phyloP scores from a whole-genome alignment of 2,329 filamentous ascomycete genomes.

The Lecanicillium sp. region DNA sequence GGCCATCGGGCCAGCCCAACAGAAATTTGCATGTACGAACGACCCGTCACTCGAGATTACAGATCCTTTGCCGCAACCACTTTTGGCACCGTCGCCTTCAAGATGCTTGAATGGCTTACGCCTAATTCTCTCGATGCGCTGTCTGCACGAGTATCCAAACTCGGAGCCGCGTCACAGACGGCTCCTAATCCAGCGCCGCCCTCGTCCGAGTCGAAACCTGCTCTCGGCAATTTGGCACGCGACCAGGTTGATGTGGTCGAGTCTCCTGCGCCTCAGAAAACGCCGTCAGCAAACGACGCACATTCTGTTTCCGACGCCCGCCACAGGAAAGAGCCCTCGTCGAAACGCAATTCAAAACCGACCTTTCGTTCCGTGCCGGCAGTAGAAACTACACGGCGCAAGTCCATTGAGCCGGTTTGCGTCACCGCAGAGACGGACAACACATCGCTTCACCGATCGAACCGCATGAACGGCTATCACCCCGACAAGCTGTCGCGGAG shows the following conservation, averaged over 20 bases:
- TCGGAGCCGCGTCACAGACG: neutral
- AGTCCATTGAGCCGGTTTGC: conserved; percentile 12
- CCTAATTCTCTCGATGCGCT: conserved; percentile 49
- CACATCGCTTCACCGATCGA: conserved; percentile 25
- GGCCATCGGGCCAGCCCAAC: neutral
- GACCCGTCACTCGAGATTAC: conserved; percentile 47
- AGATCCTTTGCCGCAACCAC: conserved; percentile 57
- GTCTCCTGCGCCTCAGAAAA: neutral
- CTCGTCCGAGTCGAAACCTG: neutral
- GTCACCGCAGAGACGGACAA: conserved; percentile 21
- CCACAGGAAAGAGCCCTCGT: neutral
- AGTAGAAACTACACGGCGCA: conserved; percentile 13
- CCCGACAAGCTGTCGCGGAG: conserved; percentile 30
- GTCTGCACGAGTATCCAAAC: conserved; percentile 28
- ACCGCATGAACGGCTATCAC: conserved; percentile 24
- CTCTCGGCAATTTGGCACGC: neutral
- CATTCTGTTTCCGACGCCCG: neutral
- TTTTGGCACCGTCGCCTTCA: conserved; percentile 60
- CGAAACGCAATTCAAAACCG: conserved; percentile 17
- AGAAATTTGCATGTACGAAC: conserved; percentile 38
- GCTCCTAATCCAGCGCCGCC: neutral
- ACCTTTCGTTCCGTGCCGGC: conserved; percentile 18
- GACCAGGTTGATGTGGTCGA: neutral
- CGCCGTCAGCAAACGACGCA: neutral
- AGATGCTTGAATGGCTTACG: conserved; percentile 66